A percentile compares a stretch with the other conserved stretches of the same genome.
phyloP scores from a whole-genome alignment of 805 yeast species.

The Kockiozyma suomiensis region DNA sequence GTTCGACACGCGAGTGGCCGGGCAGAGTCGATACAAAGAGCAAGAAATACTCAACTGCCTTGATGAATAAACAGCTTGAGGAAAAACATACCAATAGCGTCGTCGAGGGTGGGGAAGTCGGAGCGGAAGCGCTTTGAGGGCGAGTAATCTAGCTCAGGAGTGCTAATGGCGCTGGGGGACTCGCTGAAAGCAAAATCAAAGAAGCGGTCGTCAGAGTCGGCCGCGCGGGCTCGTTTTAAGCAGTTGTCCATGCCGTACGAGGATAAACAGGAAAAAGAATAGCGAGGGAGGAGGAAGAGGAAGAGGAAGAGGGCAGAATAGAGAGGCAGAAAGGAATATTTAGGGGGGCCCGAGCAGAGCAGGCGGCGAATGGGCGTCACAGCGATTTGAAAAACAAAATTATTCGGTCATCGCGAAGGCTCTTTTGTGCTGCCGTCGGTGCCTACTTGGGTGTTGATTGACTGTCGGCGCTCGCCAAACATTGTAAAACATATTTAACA shows the following conservation, averaged over 20 bases:
- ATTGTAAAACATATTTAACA: too few species aligned
- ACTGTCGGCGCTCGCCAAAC: too few species aligned
- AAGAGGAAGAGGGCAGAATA: not conserved
- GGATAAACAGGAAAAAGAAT: not conserved
- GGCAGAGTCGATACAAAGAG: not conserved
- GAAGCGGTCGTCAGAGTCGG: constrained; percentile 4
- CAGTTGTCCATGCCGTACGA: constrained; percentile 1
- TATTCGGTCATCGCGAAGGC: constrained; percentile 25
- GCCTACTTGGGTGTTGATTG: not conserved
- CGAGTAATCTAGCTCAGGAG: constrained; percentile 18
- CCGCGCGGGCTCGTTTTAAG: constrained; percentile 1
- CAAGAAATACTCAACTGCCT: not conserved
- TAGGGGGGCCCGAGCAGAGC: constrained; percentile 6
- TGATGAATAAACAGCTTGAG: not conserved
- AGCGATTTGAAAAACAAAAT: constrained; percentile 6
- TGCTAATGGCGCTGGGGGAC: not conserved
- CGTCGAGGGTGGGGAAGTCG: constrained; percentile 6
- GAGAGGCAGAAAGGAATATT: not conserved
- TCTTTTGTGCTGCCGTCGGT: constrained; percentile 4
- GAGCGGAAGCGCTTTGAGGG: constrained; percentile 17
- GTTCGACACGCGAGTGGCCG: too few species aligned
- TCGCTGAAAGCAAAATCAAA: constrained; percentile 4
- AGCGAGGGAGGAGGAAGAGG: not conserved
- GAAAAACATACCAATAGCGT: constrained; percentile 4
- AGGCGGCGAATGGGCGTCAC: constrained; percentile 11